Base-by-base conservation (phyloP, 139 green algal species). In the Penium margaritaceum region DNA sequence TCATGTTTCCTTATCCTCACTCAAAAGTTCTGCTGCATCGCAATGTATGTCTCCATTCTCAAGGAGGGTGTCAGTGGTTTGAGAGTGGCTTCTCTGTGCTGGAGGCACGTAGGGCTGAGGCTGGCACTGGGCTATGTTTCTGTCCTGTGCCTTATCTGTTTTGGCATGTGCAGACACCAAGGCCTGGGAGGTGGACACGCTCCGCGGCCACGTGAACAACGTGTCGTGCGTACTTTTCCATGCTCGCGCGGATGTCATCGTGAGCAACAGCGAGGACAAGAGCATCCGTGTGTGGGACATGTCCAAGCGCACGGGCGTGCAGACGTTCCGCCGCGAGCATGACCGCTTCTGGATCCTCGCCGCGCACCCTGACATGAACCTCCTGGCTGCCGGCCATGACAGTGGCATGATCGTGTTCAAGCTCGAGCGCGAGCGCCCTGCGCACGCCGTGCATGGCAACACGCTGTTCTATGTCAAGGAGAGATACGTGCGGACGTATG, bases 401-500 rank as follows among this genome's bases (percentile, higher is more conserved):
- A 96, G 88, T 63, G 94, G 94, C 67, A 99, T 99, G 94, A 95
- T 98, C 46, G 95, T 99, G 38, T 99, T 99, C 87, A 99, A 99
- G 88, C 85, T 99, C 70, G 95, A 98, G 88, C 86, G 95, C 24
- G 95, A 99, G 84, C 83, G 95, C 2, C 95, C 93, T 3, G 91
- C 95, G 0, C 96, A 92, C 81, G 85, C 88, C 36, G 82, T 80
- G 4, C 87, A 97, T 77, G 84, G 85, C 32, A 79, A 76, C 70
- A 88, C 70, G 19, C 84, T 99, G 70, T 98, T 95, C 86, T 99
- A 97, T 77, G 87, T 98, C 69, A 97, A 97, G 86, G 93, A 97
- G 71, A 88, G 95, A 55, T 96, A 95, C 84, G 84, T 99, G 77
- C 89, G 95, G 62, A 87, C 77, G 7, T 98, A 91, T 72, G 95